Conservation (phyloP, 2,329 filamentous ascomycete species). For the Sporothrix sp. region DNA sequence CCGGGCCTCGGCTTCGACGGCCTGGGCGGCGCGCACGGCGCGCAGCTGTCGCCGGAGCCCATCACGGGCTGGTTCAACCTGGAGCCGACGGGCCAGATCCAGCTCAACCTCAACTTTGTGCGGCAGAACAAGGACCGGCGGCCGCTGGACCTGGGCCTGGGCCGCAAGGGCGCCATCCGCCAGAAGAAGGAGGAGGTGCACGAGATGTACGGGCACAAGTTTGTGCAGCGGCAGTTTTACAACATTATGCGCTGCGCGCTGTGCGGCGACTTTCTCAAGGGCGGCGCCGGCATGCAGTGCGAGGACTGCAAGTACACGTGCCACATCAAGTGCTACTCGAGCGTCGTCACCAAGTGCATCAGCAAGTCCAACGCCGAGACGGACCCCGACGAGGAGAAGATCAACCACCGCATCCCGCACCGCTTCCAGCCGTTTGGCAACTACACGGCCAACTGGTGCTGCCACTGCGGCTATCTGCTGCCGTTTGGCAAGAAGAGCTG, state of each 20-base stretch:
- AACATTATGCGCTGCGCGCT: slow-evolving; percentile 99
- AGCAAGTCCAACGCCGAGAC: slow-evolving; percentile 98
- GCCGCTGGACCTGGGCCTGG: slow-evolving; percentile 79
- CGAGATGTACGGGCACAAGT: slow-evolving; percentile 99
- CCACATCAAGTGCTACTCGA: slow-evolving; percentile 92
- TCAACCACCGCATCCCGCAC: slow-evolving; percentile 98
- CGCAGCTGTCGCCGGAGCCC: slow-evolving; percentile 45
- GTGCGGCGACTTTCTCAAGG: slow-evolving; percentile 96
- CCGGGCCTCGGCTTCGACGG: slow-evolving; percentile 20
- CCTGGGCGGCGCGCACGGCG: slow-evolving; percentile 27
- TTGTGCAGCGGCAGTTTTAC: slow-evolving; percentile 97
- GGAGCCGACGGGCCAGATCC: slow-evolving; percentile 86
- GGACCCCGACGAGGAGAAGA: slow-evolving; percentile 97
- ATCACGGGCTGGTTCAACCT: slow-evolving; percentile 97
- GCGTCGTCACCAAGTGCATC: slow-evolving; percentile 98
- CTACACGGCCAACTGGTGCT: slow-evolving; percentile 98
- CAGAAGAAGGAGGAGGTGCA: slow-evolving; percentile 97
- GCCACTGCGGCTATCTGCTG: slow-evolving; percentile 92
- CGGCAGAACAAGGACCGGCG: slow-evolving; percentile 81
- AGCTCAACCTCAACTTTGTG: slow-evolving; percentile 81
- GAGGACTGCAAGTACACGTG: slow-evolving; percentile 99
- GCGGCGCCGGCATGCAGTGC: slow-evolving; percentile 97
- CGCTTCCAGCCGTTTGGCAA: slow-evolving; percentile 95
- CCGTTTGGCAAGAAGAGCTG: slow-evolving; percentile 93
- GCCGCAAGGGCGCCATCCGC: slow-evolving; percentile 89